phyloP scores from a whole-genome alignment of 1,284 basidiomycete species.

The Coniophora puteana region DNA sequence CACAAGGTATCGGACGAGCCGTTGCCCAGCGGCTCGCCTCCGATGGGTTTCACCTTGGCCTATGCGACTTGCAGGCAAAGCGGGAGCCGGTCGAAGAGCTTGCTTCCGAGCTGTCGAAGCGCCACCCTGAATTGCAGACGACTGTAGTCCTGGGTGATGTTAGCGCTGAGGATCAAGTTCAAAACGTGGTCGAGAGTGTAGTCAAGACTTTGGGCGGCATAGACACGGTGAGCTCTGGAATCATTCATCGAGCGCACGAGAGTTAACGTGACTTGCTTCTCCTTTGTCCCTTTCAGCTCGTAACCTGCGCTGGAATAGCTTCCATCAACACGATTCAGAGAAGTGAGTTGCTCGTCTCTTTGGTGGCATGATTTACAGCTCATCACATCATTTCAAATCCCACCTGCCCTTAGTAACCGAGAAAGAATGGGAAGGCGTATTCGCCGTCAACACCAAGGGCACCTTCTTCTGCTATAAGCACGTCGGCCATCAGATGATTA shows the following conservation, averaged over 20 bases:
- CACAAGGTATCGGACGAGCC: conserved; percentile 31
- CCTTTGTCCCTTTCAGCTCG: conserved; percentile 28
- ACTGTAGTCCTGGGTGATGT: conserved; percentile 28
- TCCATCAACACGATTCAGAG: too few species aligned
- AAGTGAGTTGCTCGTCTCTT: too few species aligned
- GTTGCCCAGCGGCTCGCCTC: conserved; percentile 32
- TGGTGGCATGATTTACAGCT: too few species aligned
- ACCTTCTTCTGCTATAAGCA: conserved; percentile 35
- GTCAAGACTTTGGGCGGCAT: conserved; percentile 31
- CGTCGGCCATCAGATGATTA: conserved; percentile 34
- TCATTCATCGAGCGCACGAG: neutral
- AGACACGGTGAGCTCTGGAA: conserved; percentile 33
- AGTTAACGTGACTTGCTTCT: neutral
- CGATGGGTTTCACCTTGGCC: conserved; percentile 33
- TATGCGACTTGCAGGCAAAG: conserved; percentile 29
- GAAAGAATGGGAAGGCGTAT: conserved; percentile 21
- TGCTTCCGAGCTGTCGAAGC: conserved; percentile 21
- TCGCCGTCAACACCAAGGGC: conserved; percentile 30
- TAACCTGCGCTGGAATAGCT: conserved; percentile 35
- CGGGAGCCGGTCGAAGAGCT: conserved; percentile 15
- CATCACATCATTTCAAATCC: too few species aligned
- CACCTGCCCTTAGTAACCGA: conserved; percentile 22
- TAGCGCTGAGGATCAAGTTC: conserved; percentile 32
- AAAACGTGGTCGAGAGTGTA: conserved; percentile 26
- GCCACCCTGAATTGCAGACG: conserved; percentile 17